Evolutionary conservation across 1,284 basidiomycete genomes (phyloP), one percentile per base, ranked within the genome.

Genomic region (Trichosporon coremiiforme): DNA sequence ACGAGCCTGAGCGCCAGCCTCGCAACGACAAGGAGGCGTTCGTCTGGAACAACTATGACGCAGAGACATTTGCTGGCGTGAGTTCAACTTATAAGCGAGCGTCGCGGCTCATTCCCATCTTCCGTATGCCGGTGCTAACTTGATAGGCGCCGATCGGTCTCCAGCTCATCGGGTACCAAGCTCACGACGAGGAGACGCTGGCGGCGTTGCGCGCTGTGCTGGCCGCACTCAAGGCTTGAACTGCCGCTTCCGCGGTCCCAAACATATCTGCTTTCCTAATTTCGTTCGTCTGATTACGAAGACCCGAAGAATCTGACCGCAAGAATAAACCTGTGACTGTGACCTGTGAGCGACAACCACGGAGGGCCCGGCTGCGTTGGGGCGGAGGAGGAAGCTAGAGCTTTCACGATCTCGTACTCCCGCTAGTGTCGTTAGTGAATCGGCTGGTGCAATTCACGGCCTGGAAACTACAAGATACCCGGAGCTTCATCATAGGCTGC

Each of bases 1-100:
- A 89, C 15, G 90, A 90, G 76, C 88, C 90, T 0, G 36, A 12
- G 17, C 90, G 90, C 78, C 80, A 86, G 35, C 83, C 82, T n/a
- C 76, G 82, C 1, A 68, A 77, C 2, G 89, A 90, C 1, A 70
- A 75, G 15, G 81, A 81, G 53, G 45, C 72, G 38, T 68, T 77
- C 9, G 76, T 78, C 35, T 73, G 75, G 53, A 71, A 69, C 64
- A 67, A 64, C 33, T 78, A 75, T 74, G 68, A 76, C 29, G 63
- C 67, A 7, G 20, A 25, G 6, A 50, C 45, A 6, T 57, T 47
- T n/a, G 47, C 53, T 13, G 66, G 67, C 85, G 57, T 60, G 29
- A 17, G 57, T 60, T 1, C 64, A 87, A 87, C 36, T 88, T 70
- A 85, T 90, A 4, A 82, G 87, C 13, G 13, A n/a, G 41, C 15